Evolutionary conservation across 2,329 filamentous ascomycete species (phyloP), one percentile per base, ranked within the genome.

Genomic region (Arachnopeziza araneosa): DNA sequence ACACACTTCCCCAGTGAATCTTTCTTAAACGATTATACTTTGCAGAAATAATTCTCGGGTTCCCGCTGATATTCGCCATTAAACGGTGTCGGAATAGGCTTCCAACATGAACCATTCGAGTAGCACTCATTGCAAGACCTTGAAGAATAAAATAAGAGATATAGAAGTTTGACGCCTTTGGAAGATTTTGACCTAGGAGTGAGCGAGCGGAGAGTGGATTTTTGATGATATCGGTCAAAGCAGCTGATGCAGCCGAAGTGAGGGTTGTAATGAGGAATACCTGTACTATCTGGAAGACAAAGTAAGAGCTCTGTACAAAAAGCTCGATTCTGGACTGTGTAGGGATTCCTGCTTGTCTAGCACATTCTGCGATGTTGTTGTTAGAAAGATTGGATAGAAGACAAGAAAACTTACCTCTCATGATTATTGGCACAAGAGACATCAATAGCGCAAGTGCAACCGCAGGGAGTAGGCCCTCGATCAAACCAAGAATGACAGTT

Each of bases 221-320:
- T 1, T 77, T 57, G 49, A 85, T 76, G 48, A 86, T 80, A 19
- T 77, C 63, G 1, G 74, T 75, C 0, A 83, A 78, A 14, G 85
- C 85, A 2, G 84, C 81, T 14, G 84, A 87, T 5, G 54, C 54
- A 1, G 60, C 50, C 8, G 56, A 63, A 10, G 84, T 78, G 22
- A 89, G 63, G 0, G 86, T 88, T 1, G 84, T 82, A n/a, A 89
- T 80, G 48, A 89, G 74, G 73, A 89, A 89, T 22, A 88, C 84
- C 67, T 89, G 85, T 19, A 88, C 75, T 48, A 89, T 79, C 67
- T 84, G 80, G 69, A 84, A 84, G 49, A 79, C 77, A 64, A 87
- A 89, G 73, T 85, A 89, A 68, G 77, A 82, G 67, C 84, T 86
- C 66, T 89, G 83, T 0, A 82, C 81, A 17, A 81, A 82, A 23